These are phyloP conservation scores for Thielaviopsis populi DNA, from an alignment of 2,329 filamentous ascomycete genomes.

Conservation along the genomic window DNA sequence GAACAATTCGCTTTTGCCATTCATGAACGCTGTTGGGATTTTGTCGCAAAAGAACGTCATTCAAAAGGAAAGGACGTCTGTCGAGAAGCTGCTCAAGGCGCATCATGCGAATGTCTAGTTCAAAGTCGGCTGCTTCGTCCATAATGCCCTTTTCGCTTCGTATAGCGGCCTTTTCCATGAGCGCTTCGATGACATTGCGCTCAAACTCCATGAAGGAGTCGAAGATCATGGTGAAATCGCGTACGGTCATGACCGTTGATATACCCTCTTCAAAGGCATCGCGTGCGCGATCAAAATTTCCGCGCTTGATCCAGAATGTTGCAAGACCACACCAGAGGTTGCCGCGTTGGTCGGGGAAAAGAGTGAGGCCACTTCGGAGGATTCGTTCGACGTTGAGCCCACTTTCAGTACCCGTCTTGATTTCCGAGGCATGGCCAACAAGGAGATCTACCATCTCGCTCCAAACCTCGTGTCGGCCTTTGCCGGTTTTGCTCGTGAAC, in stretches of 20 bases:
- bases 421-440: slow-evolving; percentile 75
- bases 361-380: slow-evolving; percentile 75
- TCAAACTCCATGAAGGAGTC: slow-evolving; percentile 95
- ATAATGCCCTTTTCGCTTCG: slow-evolving; percentile 64
- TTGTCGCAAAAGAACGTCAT: slow-evolving; percentile 86
- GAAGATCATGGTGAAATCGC: slow-evolving; percentile 92
- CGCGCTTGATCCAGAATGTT: slow-evolving; percentile 89
- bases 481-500: slow-evolving; percentile 84
- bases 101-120: slow-evolving; percentile 93
- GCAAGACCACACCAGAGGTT: slow-evolving; percentile 91
- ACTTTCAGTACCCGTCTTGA: slow-evolving; percentile 64
- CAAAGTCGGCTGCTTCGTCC: slow-evolving; percentile 77
- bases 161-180: slow-evolving; percentile 75
- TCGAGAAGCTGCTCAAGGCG: slow-evolving; percentile 98
- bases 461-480: slow-evolving; percentile 94
- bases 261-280: slow-evolving; percentile 94
- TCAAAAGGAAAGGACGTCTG: slow-evolving; percentile 82
- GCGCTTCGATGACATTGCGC: slow-evolving; percentile 78
- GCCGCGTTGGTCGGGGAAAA: slow-evolving; percentile 85
- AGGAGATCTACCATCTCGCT: slow-evolving; percentile 92
- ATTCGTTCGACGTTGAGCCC: slow-evolving; percentile 87
- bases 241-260: slow-evolving; percentile 95
- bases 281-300: slow-evolving; percentile 80
- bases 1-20: slow-evolving; percentile 90
- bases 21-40: slow-evolving; percentile 93